Base-by-base conservation (phyloP, 140 eudicot species). In the Ambrosia hybrid region DNA sequence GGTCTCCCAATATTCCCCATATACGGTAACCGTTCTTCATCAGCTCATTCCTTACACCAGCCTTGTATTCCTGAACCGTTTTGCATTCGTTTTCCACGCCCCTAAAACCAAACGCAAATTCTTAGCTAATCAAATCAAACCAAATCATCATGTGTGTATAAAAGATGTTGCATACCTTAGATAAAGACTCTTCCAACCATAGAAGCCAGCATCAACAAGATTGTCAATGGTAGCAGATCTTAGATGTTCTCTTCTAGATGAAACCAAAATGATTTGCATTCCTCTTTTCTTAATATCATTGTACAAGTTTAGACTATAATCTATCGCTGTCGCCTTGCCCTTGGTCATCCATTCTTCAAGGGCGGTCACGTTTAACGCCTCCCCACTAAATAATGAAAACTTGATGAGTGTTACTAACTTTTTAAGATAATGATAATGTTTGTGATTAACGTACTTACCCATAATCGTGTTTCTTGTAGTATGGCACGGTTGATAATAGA, bases 1-100 rank as follows among this genome's bases (percentile, higher is more conserved):
- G 96, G 43, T 89, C 91, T 73, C 89, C 94, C 49, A 85, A 55
- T 30, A 83, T 81, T 13, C 95, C 96, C 95, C 84, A 85, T 14
- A 90, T 83, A 1, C 80, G 73, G 56, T 87, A 90, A 5, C 91
- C 91, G 7, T 70, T 56, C 21, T 57, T 71, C 17, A 75, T 68
- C 73, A 90, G 38, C 66, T 83, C 61, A 12, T 63, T 79, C 77
- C 95, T 85, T 73, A 80, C 84, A 59, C 72, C 72, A 14, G 85
- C 78, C 80, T 89, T 84, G 77, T 66, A 87, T 65, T 73, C 78
- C 36, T 83, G 80, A 8, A 85, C 79, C 39, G 76, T 64, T 56
- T 72, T 79, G 41, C 63, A 51, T 26, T 78, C 84, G 62, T 79
- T 74, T 9, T 81, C 84, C 37, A 30, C 67, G 6, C 75, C 72